Conservation (phyloP, 2,329 filamentous ascomycete species). For the Colletotrichum tropicicola region DNA sequence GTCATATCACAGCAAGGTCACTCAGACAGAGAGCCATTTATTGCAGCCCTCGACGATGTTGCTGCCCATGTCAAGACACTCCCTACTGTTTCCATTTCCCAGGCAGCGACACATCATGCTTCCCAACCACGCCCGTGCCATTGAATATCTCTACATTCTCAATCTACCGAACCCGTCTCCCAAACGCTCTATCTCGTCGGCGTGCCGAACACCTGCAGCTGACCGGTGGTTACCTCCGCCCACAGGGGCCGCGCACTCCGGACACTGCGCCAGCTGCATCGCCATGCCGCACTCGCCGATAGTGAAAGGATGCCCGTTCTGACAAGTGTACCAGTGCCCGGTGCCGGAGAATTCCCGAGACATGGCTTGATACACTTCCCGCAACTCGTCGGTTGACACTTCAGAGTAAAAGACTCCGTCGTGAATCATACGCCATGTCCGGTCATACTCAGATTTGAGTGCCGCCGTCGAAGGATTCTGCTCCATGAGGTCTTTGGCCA, state of each 20-base stretch:
- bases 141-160: neutral
- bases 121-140: too few relatives aligned
- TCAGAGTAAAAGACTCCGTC: conserved; percentile 54
- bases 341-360: conserved; percentile 56
- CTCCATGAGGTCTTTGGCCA: conserved; percentile 33
- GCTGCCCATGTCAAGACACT: too few relatives aligned
- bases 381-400: conserved; percentile 61
- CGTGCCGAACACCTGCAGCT: conserved; percentile 60
- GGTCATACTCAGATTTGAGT: conserved; percentile 55
- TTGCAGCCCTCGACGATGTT: too few relatives aligned
- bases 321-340: conserved; percentile 71
- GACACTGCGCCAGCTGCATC: conserved; percentile 68
- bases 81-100: too few relatives aligned
- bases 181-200: conserved; percentile 56
- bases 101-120: too few relatives aligned
- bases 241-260: conserved; percentile 66
- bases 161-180: neutral
- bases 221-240: conserved; percentile 62
- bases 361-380: conserved; percentile 61
- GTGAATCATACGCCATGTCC: conserved; percentile 54
- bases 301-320: conserved; percentile 67
- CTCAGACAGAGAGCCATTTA: too few relatives aligned
- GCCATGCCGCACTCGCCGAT: conserved; percentile 74
- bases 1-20: too few relatives aligned
- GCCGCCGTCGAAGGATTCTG: conserved; percentile 37